Base-by-base conservation (phyloP, 148 eudicot species). In the Amaranthus palmeri region DNA sequence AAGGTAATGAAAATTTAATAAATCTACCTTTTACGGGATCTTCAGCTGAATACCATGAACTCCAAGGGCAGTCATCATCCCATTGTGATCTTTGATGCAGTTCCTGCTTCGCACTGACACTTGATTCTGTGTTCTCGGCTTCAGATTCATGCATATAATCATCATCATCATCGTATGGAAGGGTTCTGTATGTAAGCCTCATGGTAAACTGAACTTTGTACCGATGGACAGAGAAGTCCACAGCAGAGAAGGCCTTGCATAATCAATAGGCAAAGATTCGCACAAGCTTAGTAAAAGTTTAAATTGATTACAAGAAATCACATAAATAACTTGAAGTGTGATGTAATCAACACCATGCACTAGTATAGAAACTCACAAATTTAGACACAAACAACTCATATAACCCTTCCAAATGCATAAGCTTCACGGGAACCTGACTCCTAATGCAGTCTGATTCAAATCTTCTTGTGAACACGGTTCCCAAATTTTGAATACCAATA, bases 51-150 rank as follows among this genome's bases (percentile, higher is more conserved):
- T 90, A 93, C 98, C 98, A 93, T 77, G 90, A 93, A 81, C 98
- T 93, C 98, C 98, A 93, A 74, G 98, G 92, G 73, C 93, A 93
- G 69, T 86, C 90, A 77, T 88, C 95, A 79, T 93, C 98, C 98
- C 98, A 93, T 55, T 88, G 98, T 59, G 83, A 67, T 85, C 83
- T 88, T 58, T 68, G 81, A 81, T 54, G 84, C 60, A 61, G 77
- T 43, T 84, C 87, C 65, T 73, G 69, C 65, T 78, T 88, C 47
- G 63, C 41, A 76, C 76, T 83, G 59, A 62, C 85, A 69, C 79
- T 78, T 55, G 85, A 82, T 61, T 82, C 83, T 47, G 61, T 64
- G 60, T 70, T 74, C 59, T 71, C 88, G 36, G 55, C 73, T 61
- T 85, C 88, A 63, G 70, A 57, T 74, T 77, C 84, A 60, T 76